Evolutionary conservation across 2,329 filamentous ascomycete species (phyloP), one percentile per base, ranked within the genome.

Genomic region (Ophiostoma sp.): DNA sequence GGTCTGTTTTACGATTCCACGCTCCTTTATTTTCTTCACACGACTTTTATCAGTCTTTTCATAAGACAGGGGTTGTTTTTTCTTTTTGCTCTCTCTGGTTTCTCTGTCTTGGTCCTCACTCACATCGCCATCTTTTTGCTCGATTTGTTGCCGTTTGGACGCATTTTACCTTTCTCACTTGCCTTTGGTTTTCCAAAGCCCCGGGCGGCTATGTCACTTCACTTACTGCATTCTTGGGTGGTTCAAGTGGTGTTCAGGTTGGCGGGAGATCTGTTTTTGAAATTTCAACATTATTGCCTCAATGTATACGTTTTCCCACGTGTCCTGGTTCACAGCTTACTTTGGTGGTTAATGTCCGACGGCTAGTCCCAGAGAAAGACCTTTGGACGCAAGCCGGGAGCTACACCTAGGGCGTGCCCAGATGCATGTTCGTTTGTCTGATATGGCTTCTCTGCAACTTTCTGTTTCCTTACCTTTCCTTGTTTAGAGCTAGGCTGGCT

Each of bases 241-340:
- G 64, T 44, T 64, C 55, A 65, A 66, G 55, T 63, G 67, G 67
- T 68, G 67, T 68, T 68, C 27, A 44, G 67, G 64, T 12, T 63
- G 67, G 64, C 40, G 60, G 60, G 40, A 8, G 55, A 65, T 65
- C 38, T 47, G 44, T 65, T 58, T 40, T n/a, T 64, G 27, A 5
- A 64, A 75, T 76, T 47, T 36, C 49, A 55, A 27, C 5, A 18
- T 62, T 67, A 62, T 63, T 52, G n/a, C n/a, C 47, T 64, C 64
- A 42, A 66, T 3, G 36, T 60, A 14, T 36, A 12, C 27, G 7
- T 11, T 18, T 27, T 27, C 47, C 27, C 11, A n/a, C n/a, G 18
- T 55, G 7, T 6, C 49, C 27, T 27, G 27, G 27, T 27, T 27
- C 27, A 27, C 27, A 27, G 27, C 27, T 27, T 27, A 27, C 27